phyloP scores from a whole-genome alignment of 2,329 filamentous ascomycete genomes.

The Rhynchosporium agropyri region DNA sequence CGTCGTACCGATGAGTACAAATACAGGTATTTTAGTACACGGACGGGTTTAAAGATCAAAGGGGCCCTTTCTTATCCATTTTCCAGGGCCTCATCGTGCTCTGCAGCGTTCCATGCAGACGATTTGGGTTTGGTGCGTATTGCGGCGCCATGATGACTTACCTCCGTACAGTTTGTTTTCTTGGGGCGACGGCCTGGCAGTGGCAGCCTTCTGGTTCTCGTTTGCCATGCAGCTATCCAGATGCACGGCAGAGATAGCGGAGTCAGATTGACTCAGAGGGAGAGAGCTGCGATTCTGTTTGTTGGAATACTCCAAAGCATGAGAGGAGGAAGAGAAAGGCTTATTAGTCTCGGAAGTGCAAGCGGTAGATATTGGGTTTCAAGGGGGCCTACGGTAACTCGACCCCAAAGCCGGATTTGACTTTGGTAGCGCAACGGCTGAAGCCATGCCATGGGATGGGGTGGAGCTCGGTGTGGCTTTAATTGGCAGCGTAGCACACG shows the following conservation, averaged over 20 bases:
- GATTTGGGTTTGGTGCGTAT: conserved; percentile 21
- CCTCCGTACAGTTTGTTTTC: neutral
- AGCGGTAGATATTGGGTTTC: too few species aligned
- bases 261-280: conserved; percentile 24
- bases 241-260: conserved; percentile 11
- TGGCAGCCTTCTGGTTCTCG: conserved; percentile 5
- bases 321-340: neutral
- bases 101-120: conserved; percentile 22
- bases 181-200: neutral
- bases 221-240: conserved; percentile 13
- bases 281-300: conserved; percentile 19
- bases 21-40: neutral
- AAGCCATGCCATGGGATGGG: neutral
- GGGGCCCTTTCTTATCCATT: conserved; percentile 8
- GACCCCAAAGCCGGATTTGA: conserved; percentile 6
- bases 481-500: neutral
- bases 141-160: conserved; percentile 23
- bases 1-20: neutral
- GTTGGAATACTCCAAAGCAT: neutral
- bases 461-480: neutral
- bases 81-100: conserved; percentile 21
- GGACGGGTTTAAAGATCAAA: conserved; percentile 17
- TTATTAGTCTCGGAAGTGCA: neutral
- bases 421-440: conserved; percentile 16
- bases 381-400: too few species aligned